Evolutionary conservation across 2,329 filamentous ascomycete species (phyloP).

Genomic region (Sporothrix globosa): DNA sequence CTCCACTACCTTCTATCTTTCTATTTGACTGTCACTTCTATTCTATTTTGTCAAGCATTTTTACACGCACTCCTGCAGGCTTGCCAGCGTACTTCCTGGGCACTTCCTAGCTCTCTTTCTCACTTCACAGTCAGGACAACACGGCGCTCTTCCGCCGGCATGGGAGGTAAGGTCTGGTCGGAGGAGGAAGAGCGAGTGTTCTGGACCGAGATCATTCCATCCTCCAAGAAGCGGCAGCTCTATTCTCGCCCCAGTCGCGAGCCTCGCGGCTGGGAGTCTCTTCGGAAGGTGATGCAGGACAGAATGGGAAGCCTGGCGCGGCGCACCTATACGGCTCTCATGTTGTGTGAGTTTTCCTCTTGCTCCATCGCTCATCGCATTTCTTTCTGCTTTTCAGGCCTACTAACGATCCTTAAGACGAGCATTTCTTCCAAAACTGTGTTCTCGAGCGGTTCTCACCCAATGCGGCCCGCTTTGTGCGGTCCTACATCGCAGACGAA

Average conservation of each 20-base stretch:
- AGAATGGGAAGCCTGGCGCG: slow-evolving; percentile 36
- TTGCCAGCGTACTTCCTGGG: too few relatives aligned
- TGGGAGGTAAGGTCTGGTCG: slow-evolving; percentile 59
- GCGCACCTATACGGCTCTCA: slow-evolving; percentile 40
- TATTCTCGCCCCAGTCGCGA: slow-evolving; percentile 29
- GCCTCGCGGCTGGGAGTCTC: slow-evolving; percentile 37
- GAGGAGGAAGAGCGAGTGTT: slow-evolving; percentile 53
- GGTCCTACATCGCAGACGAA: slow-evolving; percentile 32
- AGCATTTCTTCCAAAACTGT: slow-evolving; percentile 44
- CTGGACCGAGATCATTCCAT: slow-evolving; percentile 46
- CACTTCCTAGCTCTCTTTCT: too few relatives aligned
- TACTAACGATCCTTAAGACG: slow-evolving; percentile 37
- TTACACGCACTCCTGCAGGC: too few relatives aligned
- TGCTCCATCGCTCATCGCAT: not conserved
- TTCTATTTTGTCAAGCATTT: not conserved
- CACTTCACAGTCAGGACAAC: not conserved
- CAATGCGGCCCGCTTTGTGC: slow-evolving; percentile 34
- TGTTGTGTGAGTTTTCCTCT: slow-evolving; percentile 40
- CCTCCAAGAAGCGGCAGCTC: slow-evolving; percentile 40
- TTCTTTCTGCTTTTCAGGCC: not conserved
- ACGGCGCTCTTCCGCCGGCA: slow-evolving; percentile 38
- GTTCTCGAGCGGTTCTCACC: slow-evolving; percentile 39
- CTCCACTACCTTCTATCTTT: not conserved
- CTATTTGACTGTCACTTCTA: not conserved
- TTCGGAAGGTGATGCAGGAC: slow-evolving; percentile 36